Base-by-base conservation (phyloP, 1,284 basidiomycete genomes). In the Heterobasidion annosum region DNA sequence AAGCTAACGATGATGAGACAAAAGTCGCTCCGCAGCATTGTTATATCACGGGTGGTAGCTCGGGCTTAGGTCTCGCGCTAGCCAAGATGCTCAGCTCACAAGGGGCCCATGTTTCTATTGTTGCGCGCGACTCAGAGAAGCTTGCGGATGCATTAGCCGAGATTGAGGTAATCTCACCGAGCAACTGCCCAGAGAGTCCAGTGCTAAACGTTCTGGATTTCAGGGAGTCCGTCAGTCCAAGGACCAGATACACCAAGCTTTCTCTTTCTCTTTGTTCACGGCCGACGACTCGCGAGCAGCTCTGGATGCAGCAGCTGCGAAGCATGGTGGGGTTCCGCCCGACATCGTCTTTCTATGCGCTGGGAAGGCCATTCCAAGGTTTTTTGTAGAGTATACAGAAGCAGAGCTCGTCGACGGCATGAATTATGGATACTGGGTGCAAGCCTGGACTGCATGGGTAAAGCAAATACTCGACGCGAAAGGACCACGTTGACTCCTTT, bases 71-170 rank as follows among this genome's bases (percentile, higher is more conserved):
- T 8, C 76, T 91, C 13, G 76, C 83, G 0, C 72, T 93, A 0
- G 88, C 91, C 0, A 73, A 79, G 44, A 73, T 84, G 44, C 76
- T 94, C 9, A 79, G 83, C 16, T 69, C 75, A 58, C 74, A 76
- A 53, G 92, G 92, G 1, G 89, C 91, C 1, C 74, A 91, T 65
- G 85, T 95, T 2, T 88, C 87, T 1, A 88, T 95, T 57, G 86
- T 93, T 37, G 90, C 91, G 44, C 75, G 91, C 32, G 78, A 85
- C 61, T 72, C 82, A 58, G 69, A 71, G 47, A 85, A 81, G 58
- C 72, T 92, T 33, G 69, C 78, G 51, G 69, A 67, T 15, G 90
- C 89, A 0, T 60, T 87, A 9, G 69, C 68, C 19, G 69, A 78
- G 56, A 64, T 94, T 32, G 82, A 91, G 76, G 88, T 47, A 47